These are phyloP conservation scores for Phytophthora uliginosa DNA, from an alignment of 352 stramenopile genomes.

Conservation along the genomic window DNA sequence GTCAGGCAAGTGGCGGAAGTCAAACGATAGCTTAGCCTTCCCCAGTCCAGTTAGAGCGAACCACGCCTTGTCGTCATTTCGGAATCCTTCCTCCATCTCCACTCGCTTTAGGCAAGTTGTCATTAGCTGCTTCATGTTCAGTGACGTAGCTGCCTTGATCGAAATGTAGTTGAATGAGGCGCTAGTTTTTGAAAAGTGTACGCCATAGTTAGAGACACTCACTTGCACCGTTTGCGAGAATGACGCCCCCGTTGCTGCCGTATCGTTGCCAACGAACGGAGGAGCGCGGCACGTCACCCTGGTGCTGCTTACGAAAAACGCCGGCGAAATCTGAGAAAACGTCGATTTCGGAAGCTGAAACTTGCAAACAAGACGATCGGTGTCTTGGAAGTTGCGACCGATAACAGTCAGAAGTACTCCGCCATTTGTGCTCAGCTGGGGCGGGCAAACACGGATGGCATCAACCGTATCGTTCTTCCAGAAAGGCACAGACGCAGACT, in stretches of 20 bases:
- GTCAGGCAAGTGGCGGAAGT: conserved; percentile 94
- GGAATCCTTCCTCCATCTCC: conserved; percentile 81
- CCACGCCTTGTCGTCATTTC: conserved; percentile 92
- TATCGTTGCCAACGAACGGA: conserved; percentile 52
- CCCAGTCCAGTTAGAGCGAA: conserved; percentile 93
- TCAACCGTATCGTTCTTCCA: conserved; percentile 98
- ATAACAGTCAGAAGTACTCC: conserved; percentile 92
- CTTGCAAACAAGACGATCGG: conserved; percentile 87
- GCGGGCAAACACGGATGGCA: conserved; percentile 90
- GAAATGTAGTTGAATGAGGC: conserved; percentile 60
- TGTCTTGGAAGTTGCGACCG: conserved; percentile 95
- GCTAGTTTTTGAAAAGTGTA: conserved; percentile 74
- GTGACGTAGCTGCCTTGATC: conserved; percentile 37
- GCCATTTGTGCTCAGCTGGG: conserved; percentile 41
- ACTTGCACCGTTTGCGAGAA: conserved; percentile 53
- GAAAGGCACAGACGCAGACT: conserved; percentile 73
- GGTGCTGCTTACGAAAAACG: conserved; percentile 87
- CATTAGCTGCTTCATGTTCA: conserved; percentile 55
- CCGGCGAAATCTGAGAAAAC: conserved; percentile 34
- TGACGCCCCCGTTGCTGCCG: conserved; percentile 9
- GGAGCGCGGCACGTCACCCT: conserved; percentile 85
- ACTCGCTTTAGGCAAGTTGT: conserved; percentile 42
- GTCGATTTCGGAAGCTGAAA: conserved; percentile 52
- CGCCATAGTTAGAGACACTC: conserved; percentile 86
- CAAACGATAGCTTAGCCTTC: conserved; percentile 95